Base-by-base conservation (phyloP, 1,284 basidiomycete species). In the Austroboletus niveus region DNA sequence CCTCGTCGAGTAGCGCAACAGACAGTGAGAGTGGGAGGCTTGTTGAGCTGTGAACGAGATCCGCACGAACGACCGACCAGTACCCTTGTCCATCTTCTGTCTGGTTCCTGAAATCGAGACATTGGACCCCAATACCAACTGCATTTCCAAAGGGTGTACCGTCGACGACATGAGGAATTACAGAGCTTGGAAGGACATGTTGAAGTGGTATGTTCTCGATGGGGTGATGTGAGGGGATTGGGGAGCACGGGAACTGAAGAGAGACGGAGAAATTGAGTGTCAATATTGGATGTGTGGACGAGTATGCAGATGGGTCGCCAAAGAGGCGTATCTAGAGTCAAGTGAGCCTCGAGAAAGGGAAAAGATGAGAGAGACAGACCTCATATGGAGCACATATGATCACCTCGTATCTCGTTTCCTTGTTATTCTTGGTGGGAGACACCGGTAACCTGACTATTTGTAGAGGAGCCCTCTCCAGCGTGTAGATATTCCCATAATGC, bases 401-500 rank as follows among this genome's bases (percentile, higher is more conserved):
- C 60, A 84, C 86, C 75, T 92, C 89, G 85, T 72, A 61, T 80
- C 78, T 15, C 83, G 60, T 48, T 79, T 74, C 56, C 81, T 85
- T 6, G 64, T 65, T 27, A 76, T 82, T 50, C 8, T 35, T 46
- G 22, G 53, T 6, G 20, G 82, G 80, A 5, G 66, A 57, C 1
- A 60, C 54, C 8, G 82, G 85, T 22, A 87, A 70, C 17, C 70
- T 61, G 10, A 89, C 72, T 9, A 71, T 47, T 49, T 78, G 78
- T 8, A 77, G 72, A 11, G 79, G 70, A 15, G 80, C 71, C 24
- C 72, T 71, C 52, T 78, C 73, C 66, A 86, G 69, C 20, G 71
- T 73, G 60, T 92, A 92, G 32, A 92, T 84, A 62, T 92, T 88
- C 31, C 89, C 89, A 29, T 79, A 67, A 63, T 85, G 76, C 89